Base-by-base conservation (phyloP, 2,329 filamentous ascomycete genomes). In the Gliomastix tumulicola region DNA sequence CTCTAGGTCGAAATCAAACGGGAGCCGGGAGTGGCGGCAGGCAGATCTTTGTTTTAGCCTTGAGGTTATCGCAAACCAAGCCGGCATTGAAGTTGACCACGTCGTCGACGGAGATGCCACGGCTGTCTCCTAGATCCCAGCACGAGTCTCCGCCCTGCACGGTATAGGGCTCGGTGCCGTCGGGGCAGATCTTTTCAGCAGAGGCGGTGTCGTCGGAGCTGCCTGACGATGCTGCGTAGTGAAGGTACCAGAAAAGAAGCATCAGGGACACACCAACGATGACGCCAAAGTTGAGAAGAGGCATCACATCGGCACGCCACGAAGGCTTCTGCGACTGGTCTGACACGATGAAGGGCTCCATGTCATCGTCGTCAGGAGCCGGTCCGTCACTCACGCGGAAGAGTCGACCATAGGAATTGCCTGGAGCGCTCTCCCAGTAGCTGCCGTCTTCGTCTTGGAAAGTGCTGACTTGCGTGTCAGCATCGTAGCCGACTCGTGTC, bases 241-340 rank as follows among this genome's bases (percentile, higher is more conserved):
- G 52, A 15, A 74, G 55, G 50, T 65, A 66, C 65, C 66, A 74
- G 41, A 69, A 65, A 30, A 78, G 46, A 15, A 65, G 49, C 22
- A 77, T 48, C 33, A 79, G 52, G 41, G 66, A 69, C 13, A 76
- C 46, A 5, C 71, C 58, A 36, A 75, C 60, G 23, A 79, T 51
- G 41, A 77, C 53, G 37, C 71, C 72, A 54, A 77, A 79, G 49
- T 76, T 76, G 48, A 79, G 59, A 44, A 79, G 57, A n/a, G 69
- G 69, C 57, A 63, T 65, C 56, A 72, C 57, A 41, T 72, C 67
- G 22, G 65, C 62, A 21, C 74, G 63, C 65, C 73, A 70, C 6
- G 73, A 68, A 20, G 32, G 41, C 15, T 40, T 37, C 22, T 45
- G 35, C 7, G 32, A 19, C 6, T 27, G 21, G 11, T 27, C 33